A percentile compares a stretch with the other conserved stretches of the same genome.
Evolutionary conservation across 2,329 filamentous ascomycete species (phyloP).

Genomic region (Apiospora phragmitis): DNA sequence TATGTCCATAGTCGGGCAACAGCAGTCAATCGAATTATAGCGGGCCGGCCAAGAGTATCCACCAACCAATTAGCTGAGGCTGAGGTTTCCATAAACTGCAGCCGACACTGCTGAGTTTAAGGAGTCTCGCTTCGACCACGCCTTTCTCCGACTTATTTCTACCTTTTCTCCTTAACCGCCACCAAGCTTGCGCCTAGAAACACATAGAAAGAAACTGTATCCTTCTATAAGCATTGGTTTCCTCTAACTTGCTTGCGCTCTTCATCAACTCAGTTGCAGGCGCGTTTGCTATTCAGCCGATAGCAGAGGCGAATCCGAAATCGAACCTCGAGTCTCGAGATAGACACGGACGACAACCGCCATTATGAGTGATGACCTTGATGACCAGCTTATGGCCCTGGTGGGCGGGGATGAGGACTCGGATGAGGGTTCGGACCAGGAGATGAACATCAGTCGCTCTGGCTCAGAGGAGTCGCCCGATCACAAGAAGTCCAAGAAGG

Average conservation of each 20-base stretch:
- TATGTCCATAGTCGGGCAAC: neutral
- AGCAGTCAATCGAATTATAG: neutral
- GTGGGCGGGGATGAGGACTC: slow-evolving; percentile 74
- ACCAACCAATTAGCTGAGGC: neutral
- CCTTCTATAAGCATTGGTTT: neutral
- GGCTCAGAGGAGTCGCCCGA: slow-evolving; percentile 55
- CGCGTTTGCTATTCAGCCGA: slow-evolving; percentile 2
- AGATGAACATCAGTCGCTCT: slow-evolving; percentile 54
- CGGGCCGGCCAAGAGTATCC: neutral
- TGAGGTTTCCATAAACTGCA: slow-evolving; percentile 1
- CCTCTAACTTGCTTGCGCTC: neutral
- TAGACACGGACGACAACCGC: neutral
- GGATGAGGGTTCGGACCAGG: slow-evolving; percentile 54
- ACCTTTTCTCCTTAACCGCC: neutral
- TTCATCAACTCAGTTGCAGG: neutral
- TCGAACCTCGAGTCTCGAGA: neutral
- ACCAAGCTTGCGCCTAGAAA: neutral
- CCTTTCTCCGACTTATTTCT: neutral
- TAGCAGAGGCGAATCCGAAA: neutral
- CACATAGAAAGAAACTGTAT: neutral
- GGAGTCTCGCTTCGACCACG: neutral
- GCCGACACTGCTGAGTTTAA: neutral
- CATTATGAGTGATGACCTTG: slow-evolving; percentile 77
- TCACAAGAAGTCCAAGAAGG: slow-evolving; percentile 35
- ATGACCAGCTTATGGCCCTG: slow-evolving; percentile 90